phyloP scores from a whole-genome alignment of 2,329 filamentous ascomycete species.

The Neoascochyta sp. region DNA sequence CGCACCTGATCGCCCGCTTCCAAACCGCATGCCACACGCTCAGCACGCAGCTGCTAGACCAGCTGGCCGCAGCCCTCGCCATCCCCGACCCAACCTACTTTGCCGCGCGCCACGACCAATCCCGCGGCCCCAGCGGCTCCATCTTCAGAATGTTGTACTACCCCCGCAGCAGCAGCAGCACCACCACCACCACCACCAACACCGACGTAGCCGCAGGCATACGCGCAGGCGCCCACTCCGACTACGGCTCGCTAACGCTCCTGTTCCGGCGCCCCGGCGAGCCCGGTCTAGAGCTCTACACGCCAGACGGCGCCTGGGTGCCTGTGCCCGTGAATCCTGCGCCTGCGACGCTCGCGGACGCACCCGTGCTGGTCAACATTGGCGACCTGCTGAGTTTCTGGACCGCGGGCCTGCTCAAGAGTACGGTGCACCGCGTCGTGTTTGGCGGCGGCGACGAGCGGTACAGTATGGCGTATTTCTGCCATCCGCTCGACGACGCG shows the following conservation, averaged over 20 bases:
- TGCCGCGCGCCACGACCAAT: conserved; percentile 56
- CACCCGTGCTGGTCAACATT: conserved; percentile 58
- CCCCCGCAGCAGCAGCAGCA: conserved; percentile 23
- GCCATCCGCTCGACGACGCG: conserved; percentile 57
- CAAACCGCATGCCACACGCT: conserved; percentile 66
- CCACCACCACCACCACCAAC: conserved; percentile 45
- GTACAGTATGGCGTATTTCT: conserved; percentile 61
- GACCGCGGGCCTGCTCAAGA: conserved; percentile 83
- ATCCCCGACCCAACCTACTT: conserved; percentile 55
- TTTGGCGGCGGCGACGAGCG: conserved; percentile 54
- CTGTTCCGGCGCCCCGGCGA: conserved; percentile 85
- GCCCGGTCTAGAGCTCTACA: conserved; percentile 79
- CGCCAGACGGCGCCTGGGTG: conserved; percentile 48
- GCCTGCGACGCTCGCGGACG: conserved; percentile 59
- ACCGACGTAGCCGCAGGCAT: conserved; percentile 41
- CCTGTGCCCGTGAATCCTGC: conserved; percentile 47
- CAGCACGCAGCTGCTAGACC: conserved; percentile 67
- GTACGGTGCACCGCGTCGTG: conserved; percentile 83
- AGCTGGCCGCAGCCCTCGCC: conserved; percentile 74
- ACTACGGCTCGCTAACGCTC: conserved; percentile 68
- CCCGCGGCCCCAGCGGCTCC: conserved; percentile 50
- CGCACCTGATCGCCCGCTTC: conserved; percentile 63
- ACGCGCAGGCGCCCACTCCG: conserved; percentile 85
- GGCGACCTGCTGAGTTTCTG: conserved; percentile 75
- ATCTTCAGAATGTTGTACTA: conserved; percentile 55